Evolutionary conservation across 139 green algal genomes (phyloP).

Genomic region (Gonium pectorale): DNA sequence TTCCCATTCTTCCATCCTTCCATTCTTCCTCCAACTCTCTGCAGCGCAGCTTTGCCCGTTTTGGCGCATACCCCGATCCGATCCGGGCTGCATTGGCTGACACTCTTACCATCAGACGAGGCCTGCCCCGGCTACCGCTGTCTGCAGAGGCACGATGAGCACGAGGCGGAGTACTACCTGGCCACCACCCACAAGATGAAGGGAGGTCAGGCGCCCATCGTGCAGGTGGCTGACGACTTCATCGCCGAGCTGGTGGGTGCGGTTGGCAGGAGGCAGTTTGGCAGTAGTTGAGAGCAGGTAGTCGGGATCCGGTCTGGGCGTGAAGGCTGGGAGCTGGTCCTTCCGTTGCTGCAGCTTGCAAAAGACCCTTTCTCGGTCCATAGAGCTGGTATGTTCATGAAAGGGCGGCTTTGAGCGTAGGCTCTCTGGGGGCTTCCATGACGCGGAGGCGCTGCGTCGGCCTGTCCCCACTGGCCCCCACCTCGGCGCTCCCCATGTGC

Average conservation of each 20-base stretch:
- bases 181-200: slow-evolving; percentile 50
- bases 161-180: slow-evolving; percentile 30
- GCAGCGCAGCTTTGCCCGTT: not conserved
- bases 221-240: slow-evolving; percentile 51
- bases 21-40: not conserved
- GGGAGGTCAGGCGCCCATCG: slow-evolving; percentile 14
- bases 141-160: not conserved
- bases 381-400: no score
- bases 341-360: not conserved
- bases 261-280: not conserved
- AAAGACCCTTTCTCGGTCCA: not conserved
- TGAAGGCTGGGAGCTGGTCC: not conserved
- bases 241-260: not conserved
- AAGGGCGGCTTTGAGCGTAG: no score
- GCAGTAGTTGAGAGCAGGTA: not conserved
- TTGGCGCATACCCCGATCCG: no score
- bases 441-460: no score
- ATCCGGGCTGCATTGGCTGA: not conserved
- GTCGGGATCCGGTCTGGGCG: not conserved
- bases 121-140: not conserved
- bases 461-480: not conserved
- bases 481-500: not conserved
- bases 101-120: not conserved
- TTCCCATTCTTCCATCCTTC: no score
- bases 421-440: not conserved